phyloP scores from a whole-genome alignment of 2,329 filamentous ascomycete genomes.

The Xylariaceae sp. region DNA sequence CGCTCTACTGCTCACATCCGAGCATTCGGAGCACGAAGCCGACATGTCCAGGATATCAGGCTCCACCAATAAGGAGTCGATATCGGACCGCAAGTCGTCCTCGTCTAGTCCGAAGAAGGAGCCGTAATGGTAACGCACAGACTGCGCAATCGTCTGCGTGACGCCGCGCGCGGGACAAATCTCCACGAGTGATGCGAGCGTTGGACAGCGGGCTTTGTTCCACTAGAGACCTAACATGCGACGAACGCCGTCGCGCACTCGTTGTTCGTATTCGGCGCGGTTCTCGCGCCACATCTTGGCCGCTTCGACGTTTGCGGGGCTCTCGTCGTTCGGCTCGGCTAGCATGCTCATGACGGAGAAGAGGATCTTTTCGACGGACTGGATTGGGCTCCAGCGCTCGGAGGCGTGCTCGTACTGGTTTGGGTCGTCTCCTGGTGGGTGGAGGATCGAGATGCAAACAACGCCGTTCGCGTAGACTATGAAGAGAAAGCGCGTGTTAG shows the following conservation, averaged over 20 bases:
- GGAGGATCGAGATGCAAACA: constrained; percentile 97
- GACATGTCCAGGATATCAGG: no score
- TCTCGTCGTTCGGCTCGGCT: constrained; percentile 94
- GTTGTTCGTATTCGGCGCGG: constrained; percentile 75
- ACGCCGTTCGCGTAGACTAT: constrained; percentile 85
- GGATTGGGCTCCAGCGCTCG: constrained; percentile 94
- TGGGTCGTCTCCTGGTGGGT: constrained; percentile 92
- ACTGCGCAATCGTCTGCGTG: constrained; percentile 5
- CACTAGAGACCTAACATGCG: constrained; percentile 66
- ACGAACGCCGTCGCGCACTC: constrained; percentile 77
- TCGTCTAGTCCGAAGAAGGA: no score
- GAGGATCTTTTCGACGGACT: constrained; percentile 95
- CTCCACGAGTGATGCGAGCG: neutral
- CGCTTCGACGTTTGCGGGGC: constrained; percentile 90
- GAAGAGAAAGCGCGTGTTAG: constrained; percentile 1
- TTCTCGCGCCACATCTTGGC: constrained; percentile 93
- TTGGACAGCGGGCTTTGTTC: constrained; percentile 12
- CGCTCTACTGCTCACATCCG: no score
- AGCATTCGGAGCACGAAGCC: no score
- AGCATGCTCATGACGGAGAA: constrained; percentile 98
- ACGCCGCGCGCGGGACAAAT: neutral
- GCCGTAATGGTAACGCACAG: neutral
- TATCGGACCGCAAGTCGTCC: no score
- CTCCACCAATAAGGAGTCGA: no score
- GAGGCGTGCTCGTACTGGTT: constrained; percentile 97